Conservation (phyloP, 2,329 filamentous ascomycete genomes). For the Nigrospora oryzae region DNA sequence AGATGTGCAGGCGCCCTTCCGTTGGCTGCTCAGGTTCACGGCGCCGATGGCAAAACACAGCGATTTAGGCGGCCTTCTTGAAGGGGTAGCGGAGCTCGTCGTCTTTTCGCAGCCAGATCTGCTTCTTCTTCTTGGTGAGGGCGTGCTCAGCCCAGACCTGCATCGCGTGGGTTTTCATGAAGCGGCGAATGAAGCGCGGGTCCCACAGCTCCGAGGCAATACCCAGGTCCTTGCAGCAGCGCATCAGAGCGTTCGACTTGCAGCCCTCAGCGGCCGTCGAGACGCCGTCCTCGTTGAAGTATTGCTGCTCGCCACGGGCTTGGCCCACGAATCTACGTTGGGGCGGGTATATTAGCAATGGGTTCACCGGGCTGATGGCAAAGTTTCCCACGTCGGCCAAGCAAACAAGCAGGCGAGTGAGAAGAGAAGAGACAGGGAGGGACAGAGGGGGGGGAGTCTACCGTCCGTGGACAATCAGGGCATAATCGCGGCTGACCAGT, state of each 20-base stretch:
- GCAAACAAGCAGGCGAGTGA: neutral
- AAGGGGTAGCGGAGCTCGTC: slow-evolving; percentile 61
- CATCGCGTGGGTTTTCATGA: slow-evolving; percentile 64
- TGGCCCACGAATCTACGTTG: slow-evolving; percentile 72
- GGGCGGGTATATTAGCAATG: neutral
- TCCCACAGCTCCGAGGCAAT: slow-evolving; percentile 96
- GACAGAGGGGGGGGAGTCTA: slow-evolving; percentile 32
- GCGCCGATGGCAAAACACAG: neutral
- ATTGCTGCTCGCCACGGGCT: slow-evolving; percentile 88
- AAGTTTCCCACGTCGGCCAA: neutral
- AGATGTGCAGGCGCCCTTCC: too few relatives aligned
- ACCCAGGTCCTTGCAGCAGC: slow-evolving; percentile 96
- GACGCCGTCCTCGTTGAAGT: slow-evolving; percentile 83
- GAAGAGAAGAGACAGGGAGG: neutral
- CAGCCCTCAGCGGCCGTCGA: slow-evolving; percentile 93
- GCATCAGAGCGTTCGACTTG: slow-evolving; percentile 96
- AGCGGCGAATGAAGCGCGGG: slow-evolving; percentile 78
- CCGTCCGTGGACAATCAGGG: slow-evolving; percentile 80
- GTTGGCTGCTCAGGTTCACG: too few relatives aligned
- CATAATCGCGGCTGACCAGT: slow-evolving; percentile 83
- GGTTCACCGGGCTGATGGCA: neutral
- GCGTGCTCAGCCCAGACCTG: slow-evolving; percentile 88
- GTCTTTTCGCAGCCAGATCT: slow-evolving; percentile 80
- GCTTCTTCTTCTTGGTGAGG: slow-evolving; percentile 78
- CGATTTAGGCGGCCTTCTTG: slow-evolving; percentile 24